Base-by-base conservation (phyloP, 495 filamentous ascomycete species). In the Cudoniella acicularis region DNA sequence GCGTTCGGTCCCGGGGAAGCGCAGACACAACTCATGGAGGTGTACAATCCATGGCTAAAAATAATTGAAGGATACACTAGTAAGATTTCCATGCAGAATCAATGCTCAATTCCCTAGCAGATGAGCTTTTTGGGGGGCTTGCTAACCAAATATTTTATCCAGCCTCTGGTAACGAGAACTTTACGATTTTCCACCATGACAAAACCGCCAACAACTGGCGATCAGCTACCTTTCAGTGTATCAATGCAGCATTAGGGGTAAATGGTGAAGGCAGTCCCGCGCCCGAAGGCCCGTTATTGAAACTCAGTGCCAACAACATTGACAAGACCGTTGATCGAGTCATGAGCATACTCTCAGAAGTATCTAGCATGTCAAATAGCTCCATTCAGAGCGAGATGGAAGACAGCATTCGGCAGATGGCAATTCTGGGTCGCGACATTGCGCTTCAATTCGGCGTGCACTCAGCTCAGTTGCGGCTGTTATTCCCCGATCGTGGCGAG, bases 161-260 rank as follows among this genome's bases (percentile, higher is more conserved):
- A 18, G 47, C 11, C 17, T 23, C 51, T 0, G 10, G 48, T 25
- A 22, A 2, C n/a, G 51, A 53, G 26, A 25, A 58, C 24, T 49
- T 36, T 22, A 30, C 23, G 16, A 22, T 65, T 40, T 69, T 67
- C 54, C 42, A 51, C 16, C 55, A 45, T 2, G 59, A 67, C 30
- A 52, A 27, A 20, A 47, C 61, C 22, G 67, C 67, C 21, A 71
- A 71, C 52, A 67, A 63, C 22, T 71, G 64, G 64, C 57, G 69
- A 11, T 65, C 69, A 8, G 56, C 67, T 26, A 67, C 67, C 1
- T 69, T 71, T 51, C 65, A 69, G 42, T 60, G 61, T 42, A 54
- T 69, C 36, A 21, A 61, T 21, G 55, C 57, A 24, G 58, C 60
- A 16, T 60, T 67, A 0, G 11, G 21, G 27, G 45, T 50, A 2